Base-by-base conservation (phyloP, 2,329 filamentous ascomycete species). In the Clonostachys byssicola region DNA sequence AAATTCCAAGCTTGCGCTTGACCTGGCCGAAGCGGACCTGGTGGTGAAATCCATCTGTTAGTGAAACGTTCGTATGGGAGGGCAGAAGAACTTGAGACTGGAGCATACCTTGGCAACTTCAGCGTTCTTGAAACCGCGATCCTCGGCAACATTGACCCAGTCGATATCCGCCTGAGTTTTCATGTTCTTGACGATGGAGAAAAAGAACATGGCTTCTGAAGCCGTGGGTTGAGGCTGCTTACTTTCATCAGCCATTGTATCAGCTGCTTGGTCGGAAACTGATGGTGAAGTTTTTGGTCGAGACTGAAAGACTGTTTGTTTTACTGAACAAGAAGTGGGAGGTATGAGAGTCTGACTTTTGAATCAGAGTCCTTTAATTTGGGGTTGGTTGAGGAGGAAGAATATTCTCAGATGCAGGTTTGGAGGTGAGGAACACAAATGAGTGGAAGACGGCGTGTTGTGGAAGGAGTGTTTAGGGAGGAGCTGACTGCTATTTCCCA, bases 11-110 rank as follows among this genome's bases (percentile, higher is more conserved):
- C 59, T 76, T 75, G 42, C 64, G 62, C 58, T 72, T 77, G 50
- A 79, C 69, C 49, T 79, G 74, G 5, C 71, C 66, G 48, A 72
- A 80, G 42, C 76, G 72, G 38, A 70, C 66, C 65, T 73, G 48
- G 38, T 34, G 1, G 5, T 9, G 18, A 38, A 38, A 35, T 6
- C 14, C 33, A 36, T 12, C 39, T 20, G 23, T 49, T 5, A 23
- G 12, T 30, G 12, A 35, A 45, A 20, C 46, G 9, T 23, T 13
- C 14, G 14, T 34, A 2, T 5, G 33, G 9, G 18, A 20, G 44
- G 4, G n/a, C n/a, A 40, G 23, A 23, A 34, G 42, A 44, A 16
- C 35, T 36, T 30, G 36, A 12, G 36, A 18, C 14, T 39, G 4
- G 7, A 18, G 54, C 61, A 43, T 50, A 73, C 73, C 58, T 69